These are phyloP conservation scores for Hanseniaspora taiwanica DNA, from an alignment of 805 yeast genomes.

Conservation along the genomic window DNA sequence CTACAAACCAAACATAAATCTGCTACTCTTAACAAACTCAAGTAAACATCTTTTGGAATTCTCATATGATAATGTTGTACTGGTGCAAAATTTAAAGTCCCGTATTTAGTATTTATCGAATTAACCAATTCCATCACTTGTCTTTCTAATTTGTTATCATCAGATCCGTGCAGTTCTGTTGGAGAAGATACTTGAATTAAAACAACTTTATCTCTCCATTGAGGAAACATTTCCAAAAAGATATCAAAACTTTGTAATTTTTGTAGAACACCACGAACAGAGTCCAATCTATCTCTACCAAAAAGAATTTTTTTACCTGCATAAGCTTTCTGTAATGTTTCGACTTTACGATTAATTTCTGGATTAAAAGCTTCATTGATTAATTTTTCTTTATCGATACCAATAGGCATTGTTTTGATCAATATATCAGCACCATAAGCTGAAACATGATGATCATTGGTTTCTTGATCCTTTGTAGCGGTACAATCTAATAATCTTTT, in stretches of 20 bases:
- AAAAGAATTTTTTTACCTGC: conserved; percentile 64
- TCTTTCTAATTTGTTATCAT: conserved; percentile 52
- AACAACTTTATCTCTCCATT: conserved; percentile 78
- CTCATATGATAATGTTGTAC: conserved; percentile 88
- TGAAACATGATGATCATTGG: conserved; percentile 26
- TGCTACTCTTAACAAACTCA: conserved; percentile 78
- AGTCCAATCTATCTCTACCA: conserved; percentile 87
- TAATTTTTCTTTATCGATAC: conserved; percentile 65
- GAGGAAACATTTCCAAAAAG: conserved; percentile 82
- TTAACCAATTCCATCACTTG: conserved; percentile 74
- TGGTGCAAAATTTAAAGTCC: conserved; percentile 71
- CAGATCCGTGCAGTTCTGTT: conserved; percentile 9
- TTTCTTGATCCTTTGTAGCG: conserved; percentile 31
- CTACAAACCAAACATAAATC: conserved; percentile 83
- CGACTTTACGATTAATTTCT: conserved; percentile 46
- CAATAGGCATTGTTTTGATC: conserved; percentile 73
- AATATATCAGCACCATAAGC: conserved; percentile 69
- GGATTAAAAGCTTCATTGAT: conserved; percentile 40
- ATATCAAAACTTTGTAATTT: conserved; percentile 83
- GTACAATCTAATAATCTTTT: conserved; percentile 80
- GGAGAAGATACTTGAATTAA: conserved; percentile 88
- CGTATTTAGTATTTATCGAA: conserved; percentile 74
- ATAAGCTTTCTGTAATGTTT: conserved; percentile 50
- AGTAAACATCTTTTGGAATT: conserved; percentile 75
- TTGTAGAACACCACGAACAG: conserved; percentile 87